Conservation (phyloP, 208 protist genomes). For the Zelonia costaricensis region DNA sequence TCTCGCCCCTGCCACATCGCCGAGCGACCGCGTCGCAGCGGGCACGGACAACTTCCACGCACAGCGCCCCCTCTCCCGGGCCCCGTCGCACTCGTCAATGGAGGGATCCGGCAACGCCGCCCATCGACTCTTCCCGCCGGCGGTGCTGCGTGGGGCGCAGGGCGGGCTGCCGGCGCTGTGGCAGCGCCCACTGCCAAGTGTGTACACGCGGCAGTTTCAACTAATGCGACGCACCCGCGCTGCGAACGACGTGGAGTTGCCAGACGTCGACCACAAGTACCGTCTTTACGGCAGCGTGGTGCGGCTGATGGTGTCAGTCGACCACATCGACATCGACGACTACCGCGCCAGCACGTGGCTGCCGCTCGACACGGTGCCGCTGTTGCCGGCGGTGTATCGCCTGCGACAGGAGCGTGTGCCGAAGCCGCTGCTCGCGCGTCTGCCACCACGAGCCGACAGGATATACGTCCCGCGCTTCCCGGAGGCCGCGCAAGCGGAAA, state of each 20-base stretch:
- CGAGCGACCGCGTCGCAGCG: not conserved
- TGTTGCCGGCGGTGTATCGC: constrained; percentile 16
- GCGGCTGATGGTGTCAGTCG: constrained; percentile 8
- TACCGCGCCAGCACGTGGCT: constrained; percentile 19
- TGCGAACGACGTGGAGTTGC: not conserved
- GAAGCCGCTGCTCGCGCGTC: constrained; percentile 16
- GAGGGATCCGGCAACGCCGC: not conserved
- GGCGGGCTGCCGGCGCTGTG: constrained; percentile 19
- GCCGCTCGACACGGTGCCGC: constrained; percentile 6
- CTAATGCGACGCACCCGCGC: constrained; percentile 8
- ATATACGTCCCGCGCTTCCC: too few species aligned
- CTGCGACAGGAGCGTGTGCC: constrained; percentile 16
- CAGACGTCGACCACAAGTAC: not conserved
- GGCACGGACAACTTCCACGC: too few species aligned
- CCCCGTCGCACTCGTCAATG: constrained; percentile 1
- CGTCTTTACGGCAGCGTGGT: not conserved
- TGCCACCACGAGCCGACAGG: not conserved
- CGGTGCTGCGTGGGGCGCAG: constrained; percentile 1
- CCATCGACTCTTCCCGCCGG: constrained; percentile 7
- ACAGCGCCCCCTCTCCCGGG: not conserved
- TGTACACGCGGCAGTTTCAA: constrained; percentile 19
- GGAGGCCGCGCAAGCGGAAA: too few species aligned
- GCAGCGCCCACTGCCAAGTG: constrained; percentile 15
- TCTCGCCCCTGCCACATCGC: constrained; percentile 2
- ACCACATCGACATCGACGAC: constrained; percentile 15